Conservation (phyloP, 2,329 filamentous ascomycete genomes). For the Ambrosiella cleistominuta region DNA sequence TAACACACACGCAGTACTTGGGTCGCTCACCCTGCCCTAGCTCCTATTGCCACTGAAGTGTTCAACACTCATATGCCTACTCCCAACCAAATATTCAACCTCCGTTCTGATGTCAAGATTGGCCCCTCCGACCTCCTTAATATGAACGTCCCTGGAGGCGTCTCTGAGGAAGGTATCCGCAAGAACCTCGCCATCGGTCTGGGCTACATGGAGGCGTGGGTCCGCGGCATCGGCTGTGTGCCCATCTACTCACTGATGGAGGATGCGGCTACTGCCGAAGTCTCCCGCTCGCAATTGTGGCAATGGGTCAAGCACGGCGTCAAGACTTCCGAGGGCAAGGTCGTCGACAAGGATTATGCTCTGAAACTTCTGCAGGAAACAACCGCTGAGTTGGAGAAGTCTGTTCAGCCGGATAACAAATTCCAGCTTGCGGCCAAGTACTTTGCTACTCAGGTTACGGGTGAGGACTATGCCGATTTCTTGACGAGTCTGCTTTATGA, state of each 20-base stretch:
- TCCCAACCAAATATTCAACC: constrained; percentile 84
- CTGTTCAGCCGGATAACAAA: constrained; percentile 78
- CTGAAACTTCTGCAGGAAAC: constrained; percentile 76
- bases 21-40: constrained; percentile 92
- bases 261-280: constrained; percentile 91
- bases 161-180: constrained; percentile 88
- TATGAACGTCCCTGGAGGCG: constrained; percentile 86
- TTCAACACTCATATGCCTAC: constrained; percentile 99
- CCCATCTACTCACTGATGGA: constrained; percentile 99
- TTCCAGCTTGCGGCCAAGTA: constrained; percentile 81
- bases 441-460: constrained; percentile 81
- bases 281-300: constrained; percentile 87
- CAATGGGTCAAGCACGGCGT: constrained; percentile 71
- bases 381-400: constrained; percentile 53
- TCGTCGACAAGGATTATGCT: constrained; percentile 81
- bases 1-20: constrained; percentile 40
- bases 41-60: constrained; percentile 69
- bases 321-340: constrained; percentile 72
- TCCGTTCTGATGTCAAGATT: constrained; percentile 76
- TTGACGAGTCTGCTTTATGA: constrained; percentile 74
- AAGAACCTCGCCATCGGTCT: constrained; percentile 97
- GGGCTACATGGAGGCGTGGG: constrained; percentile 97
- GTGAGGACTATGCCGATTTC: constrained; percentile 96
- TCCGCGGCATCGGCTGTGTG: constrained; percentile 84
- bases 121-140: constrained; percentile 82